A percentile compares a stretch with the other conserved stretches of the same genome.
Conservation (phyloP, 148 eudicot genomes). For the Arbutus unedo region DNA sequence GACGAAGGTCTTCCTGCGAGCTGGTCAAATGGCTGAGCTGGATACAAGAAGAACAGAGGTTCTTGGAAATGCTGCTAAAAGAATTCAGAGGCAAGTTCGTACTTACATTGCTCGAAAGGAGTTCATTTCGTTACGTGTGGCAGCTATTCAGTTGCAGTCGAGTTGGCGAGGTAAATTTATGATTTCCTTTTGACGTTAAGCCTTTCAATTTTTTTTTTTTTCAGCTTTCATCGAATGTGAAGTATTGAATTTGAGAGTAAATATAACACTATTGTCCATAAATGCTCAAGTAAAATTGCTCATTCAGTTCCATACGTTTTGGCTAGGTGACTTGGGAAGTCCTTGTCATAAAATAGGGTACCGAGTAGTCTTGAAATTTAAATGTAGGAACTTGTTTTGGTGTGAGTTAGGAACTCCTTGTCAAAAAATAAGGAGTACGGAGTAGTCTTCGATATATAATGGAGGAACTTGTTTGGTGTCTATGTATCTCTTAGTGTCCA, state of each 20-base stretch:
- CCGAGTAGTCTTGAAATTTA: background rate
- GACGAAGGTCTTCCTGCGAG: conserved; percentile 92
- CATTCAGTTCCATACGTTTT: background rate
- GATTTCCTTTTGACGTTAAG: conserved; percentile 10
- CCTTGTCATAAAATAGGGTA: background rate
- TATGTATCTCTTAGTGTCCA: background rate
- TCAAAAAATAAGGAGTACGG: background rate
- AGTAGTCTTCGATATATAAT: too few relatives aligned
- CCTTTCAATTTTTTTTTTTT: background rate
- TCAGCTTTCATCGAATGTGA: background rate
- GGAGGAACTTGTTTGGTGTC: background rate
- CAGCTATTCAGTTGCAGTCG: conserved; percentile 83
- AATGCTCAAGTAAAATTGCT: background rate
- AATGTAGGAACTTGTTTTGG: background rate
- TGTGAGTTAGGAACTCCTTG: background rate
- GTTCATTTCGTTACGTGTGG: conserved; percentile 61
- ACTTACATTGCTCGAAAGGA: conserved; percentile 89
- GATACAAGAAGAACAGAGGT: conserved; percentile 94
- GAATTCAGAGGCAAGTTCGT: conserved; percentile 80
- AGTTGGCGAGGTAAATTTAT: conserved; percentile 77
- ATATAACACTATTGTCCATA: background rate
- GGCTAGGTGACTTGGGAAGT: background rate
- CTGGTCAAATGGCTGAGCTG: conserved; percentile 99
- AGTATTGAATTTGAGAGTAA: background rate
- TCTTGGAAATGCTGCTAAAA: conserved; percentile 86